Conservation (phyloP, 2,329 filamentous ascomycete genomes). For the Macrophomina tecta region DNA sequence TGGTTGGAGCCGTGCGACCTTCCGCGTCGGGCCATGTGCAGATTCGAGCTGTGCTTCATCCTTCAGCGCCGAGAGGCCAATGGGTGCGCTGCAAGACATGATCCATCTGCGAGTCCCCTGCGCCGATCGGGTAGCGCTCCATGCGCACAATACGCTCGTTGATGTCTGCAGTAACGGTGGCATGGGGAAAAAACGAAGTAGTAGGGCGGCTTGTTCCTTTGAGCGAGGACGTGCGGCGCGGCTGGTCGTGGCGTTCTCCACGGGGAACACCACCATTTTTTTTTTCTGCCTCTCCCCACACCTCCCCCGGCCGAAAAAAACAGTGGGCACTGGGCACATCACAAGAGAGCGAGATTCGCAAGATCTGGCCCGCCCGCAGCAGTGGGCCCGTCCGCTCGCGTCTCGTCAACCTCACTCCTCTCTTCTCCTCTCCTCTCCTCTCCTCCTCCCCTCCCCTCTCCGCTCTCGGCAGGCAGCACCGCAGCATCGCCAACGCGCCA, state of each 20-base stretch:
- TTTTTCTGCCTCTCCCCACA: slow-evolving; percentile 12
- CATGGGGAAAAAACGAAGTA: background rate
- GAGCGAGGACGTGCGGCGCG: too few species aligned
- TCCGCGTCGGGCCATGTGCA: slow-evolving; percentile 24
- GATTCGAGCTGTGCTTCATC: slow-evolving; percentile 9
- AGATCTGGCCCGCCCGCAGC: background rate
- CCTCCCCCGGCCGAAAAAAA: background rate
- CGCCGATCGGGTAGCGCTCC: background rate
- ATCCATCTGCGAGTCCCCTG: background rate
- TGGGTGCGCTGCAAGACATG: background rate
- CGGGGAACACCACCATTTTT: background rate
- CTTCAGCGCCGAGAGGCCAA: background rate
- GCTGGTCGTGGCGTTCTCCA: slow-evolving; percentile 1
- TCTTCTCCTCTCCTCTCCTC: too few species aligned
- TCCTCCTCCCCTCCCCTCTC: too few species aligned
- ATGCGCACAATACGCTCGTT: background rate
- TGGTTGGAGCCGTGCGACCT: slow-evolving; percentile 21
- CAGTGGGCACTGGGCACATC: background rate
- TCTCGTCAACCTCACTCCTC: background rate
- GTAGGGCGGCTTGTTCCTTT: slow-evolving; percentile 10
- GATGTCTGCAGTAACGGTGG: background rate
- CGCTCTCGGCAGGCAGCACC: background rate
- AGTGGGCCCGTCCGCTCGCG: background rate
- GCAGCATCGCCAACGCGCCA: slow-evolving; percentile 4
- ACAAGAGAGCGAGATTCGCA: background rate